Base-by-base conservation (phyloP, 306 rosid species). In the Fragaria iinumae region DNA sequence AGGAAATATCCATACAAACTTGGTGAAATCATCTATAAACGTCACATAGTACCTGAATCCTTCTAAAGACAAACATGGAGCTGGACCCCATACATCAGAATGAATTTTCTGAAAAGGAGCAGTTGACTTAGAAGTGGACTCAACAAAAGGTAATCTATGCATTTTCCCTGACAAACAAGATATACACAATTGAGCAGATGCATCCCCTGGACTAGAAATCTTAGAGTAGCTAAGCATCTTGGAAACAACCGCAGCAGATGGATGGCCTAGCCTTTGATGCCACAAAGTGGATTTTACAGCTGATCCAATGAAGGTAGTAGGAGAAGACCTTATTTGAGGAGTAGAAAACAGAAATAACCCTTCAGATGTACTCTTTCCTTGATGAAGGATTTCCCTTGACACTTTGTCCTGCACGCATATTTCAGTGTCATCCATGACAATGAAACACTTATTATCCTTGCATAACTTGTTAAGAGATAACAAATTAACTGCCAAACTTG, bases 41-140 rank as follows among this genome's bases (percentile, higher is more conserved):
- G 11, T 21, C 0, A 57, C 64, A 23, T 57, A 57, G 5, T 57
- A 23, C n/a, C n/a, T n/a, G 3, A 2, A 23, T 0, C 64, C 32
- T 2, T 57, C 64, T 0, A 57, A 1, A 3, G 32, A 57, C 0
- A 57, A 11, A 23, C 16, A n/a, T 0, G 34, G 34, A 0, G 64
- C 13, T 2, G 34, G 34, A 0, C 64, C 64, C 64, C 64, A 57
- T 8, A 57, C 16, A 57, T 57, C 64, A n/a, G 14, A n/a, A 11
- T 57, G 64, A 0, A 57, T 0, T 10, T 8, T 57, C 0, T 57
- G 6, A 23, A 57, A 16, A 14, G 55, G 55, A 14, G 20, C 16
- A 14, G 4, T 0, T 0, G 53, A 4, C 20, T 16, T 4, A 0
- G 53, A 3, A 0, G 0, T 1, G 0, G 20, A 49, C 53, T 49